Conservation (phyloP, 2,329 filamentous ascomycete species). For the Pseudovirgaria hyperparasitica region DNA sequence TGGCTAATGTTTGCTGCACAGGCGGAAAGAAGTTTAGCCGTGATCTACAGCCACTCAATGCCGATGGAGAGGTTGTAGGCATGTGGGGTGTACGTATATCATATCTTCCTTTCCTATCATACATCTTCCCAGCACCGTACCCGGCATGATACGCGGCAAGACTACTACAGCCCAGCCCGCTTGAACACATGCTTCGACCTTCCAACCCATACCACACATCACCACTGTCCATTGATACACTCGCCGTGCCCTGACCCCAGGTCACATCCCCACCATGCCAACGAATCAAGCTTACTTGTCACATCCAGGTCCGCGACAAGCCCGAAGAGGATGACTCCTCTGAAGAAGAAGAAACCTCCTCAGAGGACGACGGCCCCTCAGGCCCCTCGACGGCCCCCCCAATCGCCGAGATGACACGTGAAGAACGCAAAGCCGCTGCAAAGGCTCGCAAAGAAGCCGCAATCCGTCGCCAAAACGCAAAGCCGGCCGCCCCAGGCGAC, state of each 20-base stretch:
- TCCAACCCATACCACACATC: too few species aligned
- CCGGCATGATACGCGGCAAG: slow-evolving; percentile 1
- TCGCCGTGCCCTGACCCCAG: too few species aligned
- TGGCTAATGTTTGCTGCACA: slow-evolving; percentile 22
- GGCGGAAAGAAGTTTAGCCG: slow-evolving; percentile 94
- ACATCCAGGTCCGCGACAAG: too few species aligned
- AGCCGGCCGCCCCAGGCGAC: slow-evolving; percentile 69
- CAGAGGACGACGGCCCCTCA: slow-evolving; percentile 27
- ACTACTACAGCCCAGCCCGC: too few species aligned
- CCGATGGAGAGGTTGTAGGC: slow-evolving; percentile 75
- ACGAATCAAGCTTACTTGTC: too few species aligned
- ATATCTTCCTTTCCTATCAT: slow-evolving; percentile 1
- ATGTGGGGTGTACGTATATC: slow-evolving; percentile 61
- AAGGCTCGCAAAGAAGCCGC: slow-evolving; percentile 88
- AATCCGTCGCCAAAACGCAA: slow-evolving; percentile 60
- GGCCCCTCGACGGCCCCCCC: too few species aligned
- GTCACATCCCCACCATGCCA: too few species aligned
- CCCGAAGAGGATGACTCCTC: slow-evolving; percentile 20
- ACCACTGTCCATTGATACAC: not conserved
- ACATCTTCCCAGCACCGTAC: too few species aligned
- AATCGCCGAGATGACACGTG: slow-evolving; percentile 55
- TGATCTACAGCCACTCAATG: slow-evolving; percentile 76
- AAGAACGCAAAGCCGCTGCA: slow-evolving; percentile 75
- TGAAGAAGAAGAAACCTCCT: slow-evolving; percentile 33
- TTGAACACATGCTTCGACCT: too few species aligned